A percentile compares a stretch with the other conserved stretches of the same genome.
These are phyloP conservation scores for Parasarocladium wereldwijsianum DNA, from an alignment of 2,329 filamentous ascomycete species.

Conservation along the genomic window DNA sequence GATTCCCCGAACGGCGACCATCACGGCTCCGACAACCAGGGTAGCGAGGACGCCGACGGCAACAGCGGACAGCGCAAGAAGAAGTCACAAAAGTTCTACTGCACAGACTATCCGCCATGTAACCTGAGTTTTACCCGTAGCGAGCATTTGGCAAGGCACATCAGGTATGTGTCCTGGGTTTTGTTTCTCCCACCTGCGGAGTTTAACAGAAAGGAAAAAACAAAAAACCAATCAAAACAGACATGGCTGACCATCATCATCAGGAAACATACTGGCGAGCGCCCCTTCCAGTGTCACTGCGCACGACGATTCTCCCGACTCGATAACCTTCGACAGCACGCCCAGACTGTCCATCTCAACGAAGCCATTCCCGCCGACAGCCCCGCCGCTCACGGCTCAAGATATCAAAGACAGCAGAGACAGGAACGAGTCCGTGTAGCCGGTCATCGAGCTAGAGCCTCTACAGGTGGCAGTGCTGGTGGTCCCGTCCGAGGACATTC, in stretches of 20 bases:
- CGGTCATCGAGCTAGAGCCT: slow-evolving; percentile 57
- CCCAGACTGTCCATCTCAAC: slow-evolving; percentile 93
- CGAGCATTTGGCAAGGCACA: slow-evolving; percentile 88
- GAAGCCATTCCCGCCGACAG: slow-evolving; percentile 93
- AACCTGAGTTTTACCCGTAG: slow-evolving; percentile 90
- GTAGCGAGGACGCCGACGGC: slow-evolving; percentile 47
- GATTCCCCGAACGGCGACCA: slow-evolving; percentile 1
- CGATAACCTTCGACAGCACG: slow-evolving; percentile 91
- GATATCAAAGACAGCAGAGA: slow-evolving; percentile 83
- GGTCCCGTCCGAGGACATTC: slow-evolving; percentile 65
- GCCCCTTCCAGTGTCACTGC: slow-evolving; percentile 94
- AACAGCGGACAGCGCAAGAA: slow-evolving; percentile 80
- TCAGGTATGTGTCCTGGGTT: slow-evolving; percentile 43
- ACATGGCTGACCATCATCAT: slow-evolving; percentile 3
- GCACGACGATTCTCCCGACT: slow-evolving; percentile 82
- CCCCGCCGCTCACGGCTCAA: slow-evolving; percentile 77
- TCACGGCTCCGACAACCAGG: slow-evolving; percentile 37
- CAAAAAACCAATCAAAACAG: not conserved
- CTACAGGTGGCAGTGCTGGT: slow-evolving; percentile 60
- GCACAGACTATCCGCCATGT: slow-evolving; percentile 87
- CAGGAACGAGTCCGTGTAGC: slow-evolving; percentile 71
- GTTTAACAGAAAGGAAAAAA: not conserved
- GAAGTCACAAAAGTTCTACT: slow-evolving; percentile 92
- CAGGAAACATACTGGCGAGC: slow-evolving; percentile 93
- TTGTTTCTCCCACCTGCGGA: not conserved